Evolutionary conservation across 305 asterid genomes (phyloP).

Genomic region (Fraxinus greggii): DNA sequence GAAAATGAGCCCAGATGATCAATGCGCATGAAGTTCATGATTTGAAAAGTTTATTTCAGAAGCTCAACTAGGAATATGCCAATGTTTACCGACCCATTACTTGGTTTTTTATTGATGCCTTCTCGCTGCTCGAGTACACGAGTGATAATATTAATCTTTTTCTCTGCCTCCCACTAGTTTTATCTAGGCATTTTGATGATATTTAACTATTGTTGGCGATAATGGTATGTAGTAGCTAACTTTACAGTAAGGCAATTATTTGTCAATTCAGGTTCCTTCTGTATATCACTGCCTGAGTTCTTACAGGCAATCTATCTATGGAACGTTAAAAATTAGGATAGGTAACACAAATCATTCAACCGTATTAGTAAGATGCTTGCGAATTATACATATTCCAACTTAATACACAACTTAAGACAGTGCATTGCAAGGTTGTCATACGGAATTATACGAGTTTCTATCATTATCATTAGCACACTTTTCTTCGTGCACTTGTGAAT

Average conservation of each 20-base stretch:
- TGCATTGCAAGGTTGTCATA: neutral
- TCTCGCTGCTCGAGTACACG: neutral
- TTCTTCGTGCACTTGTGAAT: neutral
- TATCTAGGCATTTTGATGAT: neutral
- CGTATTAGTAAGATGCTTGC: neutral
- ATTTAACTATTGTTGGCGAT: neutral
- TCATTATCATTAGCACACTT: neutral
- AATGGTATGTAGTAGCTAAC: neutral
- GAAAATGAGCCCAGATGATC: constrained; percentile 49
- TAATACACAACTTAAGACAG: neutral
- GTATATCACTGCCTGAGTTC: neutral
- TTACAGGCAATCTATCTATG: neutral
- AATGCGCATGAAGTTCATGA: constrained; percentile 21
- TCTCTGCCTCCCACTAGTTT: neutral
- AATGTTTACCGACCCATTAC: neutral
- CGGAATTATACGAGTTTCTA: neutral
- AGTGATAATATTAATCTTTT: neutral
- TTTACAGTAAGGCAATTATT: neutral
- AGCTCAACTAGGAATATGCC: neutral
- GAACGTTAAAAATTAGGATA: neutral
- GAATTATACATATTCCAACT: neutral
- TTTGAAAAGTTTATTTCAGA: neutral
- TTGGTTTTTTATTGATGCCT: neutral
- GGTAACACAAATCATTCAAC: neutral
- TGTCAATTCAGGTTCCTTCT: neutral